Conservation (phyloP, 352 stramenopile species). For the Globisporangium heterothallicum region DNA sequence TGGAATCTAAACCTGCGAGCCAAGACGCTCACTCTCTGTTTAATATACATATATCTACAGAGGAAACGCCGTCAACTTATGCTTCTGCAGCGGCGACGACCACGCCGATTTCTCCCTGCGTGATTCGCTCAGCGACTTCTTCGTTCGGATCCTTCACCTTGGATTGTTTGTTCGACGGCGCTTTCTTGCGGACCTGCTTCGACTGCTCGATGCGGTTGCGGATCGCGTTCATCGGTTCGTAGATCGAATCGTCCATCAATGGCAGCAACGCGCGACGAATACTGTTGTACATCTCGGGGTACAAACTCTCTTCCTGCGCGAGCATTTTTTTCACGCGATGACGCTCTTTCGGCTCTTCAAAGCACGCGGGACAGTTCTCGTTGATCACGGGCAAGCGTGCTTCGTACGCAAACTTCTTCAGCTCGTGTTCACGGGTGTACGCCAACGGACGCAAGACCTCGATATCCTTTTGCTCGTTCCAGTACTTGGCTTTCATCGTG, state of each 20-base stretch:
- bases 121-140: neutral
- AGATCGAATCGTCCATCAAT: conserved; percentile 78
- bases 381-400: conserved; percentile 96
- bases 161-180: conserved; percentile 25
- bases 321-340: conserved; percentile 98
- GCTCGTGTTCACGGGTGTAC: conserved; percentile 93
- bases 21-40: too few species aligned
- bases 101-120: too few species aligned
- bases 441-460: conserved; percentile 94
- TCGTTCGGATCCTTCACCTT: neutral
- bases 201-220: conserved; percentile 42
- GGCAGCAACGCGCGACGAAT: conserved; percentile 59
- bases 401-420: conserved; percentile 81
- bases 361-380: conserved; percentile 99
- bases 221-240: conserved; percentile 50
- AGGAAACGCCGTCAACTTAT: too few species aligned
- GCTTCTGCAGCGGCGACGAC: too few species aligned
- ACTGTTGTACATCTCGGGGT: conserved; percentile 84
- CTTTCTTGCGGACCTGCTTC: conserved; percentile 40
- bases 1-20: too few species aligned
- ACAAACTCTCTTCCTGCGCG: conserved; percentile 91
- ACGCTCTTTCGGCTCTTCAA: conserved; percentile 97
- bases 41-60: too few species aligned
- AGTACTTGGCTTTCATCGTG: conserved; percentile 99
- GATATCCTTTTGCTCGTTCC: conserved; percentile 93